Base-by-base conservation (phyloP, 805 yeast species). In the Candida taoyuanica region DNA sequence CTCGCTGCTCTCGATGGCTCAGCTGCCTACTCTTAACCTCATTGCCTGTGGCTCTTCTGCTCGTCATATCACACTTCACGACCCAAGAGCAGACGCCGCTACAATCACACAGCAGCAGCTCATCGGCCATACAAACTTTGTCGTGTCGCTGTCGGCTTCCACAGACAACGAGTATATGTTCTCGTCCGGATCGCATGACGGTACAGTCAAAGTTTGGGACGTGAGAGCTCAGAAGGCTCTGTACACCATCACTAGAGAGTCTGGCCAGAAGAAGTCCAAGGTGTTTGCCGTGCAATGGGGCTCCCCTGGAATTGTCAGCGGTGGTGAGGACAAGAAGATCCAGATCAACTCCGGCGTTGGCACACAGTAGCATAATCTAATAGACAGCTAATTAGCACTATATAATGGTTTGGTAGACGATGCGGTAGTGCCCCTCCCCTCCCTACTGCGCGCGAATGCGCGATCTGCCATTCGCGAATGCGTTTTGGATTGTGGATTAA, bases 41-140 rank as follows among this genome's bases (percentile, higher is more conserved):
- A 64, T 93, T 21, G 95, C 89, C 7, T 77, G 91, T 40, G 98
- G 98, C n/a, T 87, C 97, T 1, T 82, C 96, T 11, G 97, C 97
- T n/a, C 82, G 98, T 63, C 98, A 93, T 62, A 89, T 93, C 47
- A 81, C 88, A 38, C 69, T 93, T 44, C 95, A 87, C 56, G 98
- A 93, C 60, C 97, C 98, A 31, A 76, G 98, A 58, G 71, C 72
- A 3, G 62, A 76, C 1, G 70, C 81, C 3, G 68, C 75, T 5
- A 72, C 78, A 7, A 73, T 81, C 28, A 71, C 78, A 13, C 81
- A 80, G 40, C 79, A 75, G 38, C 94, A 88, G 61, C 71, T 93
- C 37, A 68, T 77, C 34, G 98, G 98, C 5, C 98, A 93, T 60
- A 76, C 82, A 31, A 91, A 89, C 63, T 89, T 93, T 58, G 98